Evolutionary conservation across 768 basidiomycete species (phyloP), one percentile per base, ranked within the genome.

Genomic region (Crassisporium funariophilum): DNA sequence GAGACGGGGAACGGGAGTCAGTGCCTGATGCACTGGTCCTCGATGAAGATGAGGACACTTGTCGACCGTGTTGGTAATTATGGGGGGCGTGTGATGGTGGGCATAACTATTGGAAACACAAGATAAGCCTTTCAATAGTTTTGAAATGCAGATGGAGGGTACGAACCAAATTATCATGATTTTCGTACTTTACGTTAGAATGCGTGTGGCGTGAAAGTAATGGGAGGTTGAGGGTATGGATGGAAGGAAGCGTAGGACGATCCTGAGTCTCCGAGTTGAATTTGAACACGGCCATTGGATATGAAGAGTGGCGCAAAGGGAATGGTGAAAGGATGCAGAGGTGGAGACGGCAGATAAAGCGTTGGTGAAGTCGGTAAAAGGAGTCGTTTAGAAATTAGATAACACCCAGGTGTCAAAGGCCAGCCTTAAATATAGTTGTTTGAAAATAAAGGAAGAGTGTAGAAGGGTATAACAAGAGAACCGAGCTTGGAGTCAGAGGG

Each of bases 171-270:
- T 50, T 50, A 55, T 57, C 43, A 48, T 55, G 49, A 50, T 27
- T 44, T 31, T 48, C 46, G 41, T 57, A 50, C 42, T 36, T 41
- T 59, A 53, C 48, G 52, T 62, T 61, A 49, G 47, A 31, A 45
- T 47, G 34, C 29, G 20, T 41, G 43, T 47, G 34, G 39, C 42
- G 44, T 42, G 54, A 53, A 35, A 48, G 63, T 53, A 59, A 60
- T 12, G 57, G 57, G 33, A 82, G 70, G 43, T 74, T 61, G 45
- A 82, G 76, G 8, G 77, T 64, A 46, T 68, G 76, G 9, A 83
- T 68, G 9, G 82, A 67, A 11, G 81, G 81, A 10, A 83, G 75
- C 1, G 72, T 77, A 17, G 79, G 79, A 23, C 78, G 78, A 29
- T 45, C 44, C 20, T 57, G 44, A 20, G 42, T 43, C 43, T 52